phyloP scores from a whole-genome alignment of 1,284 basidiomycete genomes.

The Somion occarium region DNA sequence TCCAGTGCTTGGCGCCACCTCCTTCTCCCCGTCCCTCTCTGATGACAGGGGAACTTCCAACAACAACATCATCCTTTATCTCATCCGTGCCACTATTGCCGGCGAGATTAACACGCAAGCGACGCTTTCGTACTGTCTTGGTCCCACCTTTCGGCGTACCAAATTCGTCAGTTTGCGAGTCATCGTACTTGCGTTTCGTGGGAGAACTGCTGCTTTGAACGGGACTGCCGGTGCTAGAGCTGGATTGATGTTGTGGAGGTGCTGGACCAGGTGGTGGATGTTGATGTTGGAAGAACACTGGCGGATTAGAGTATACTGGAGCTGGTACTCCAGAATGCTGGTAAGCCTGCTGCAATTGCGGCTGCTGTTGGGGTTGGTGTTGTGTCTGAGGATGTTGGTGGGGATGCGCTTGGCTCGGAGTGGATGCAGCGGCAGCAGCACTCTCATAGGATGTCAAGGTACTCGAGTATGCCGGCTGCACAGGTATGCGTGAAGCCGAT shows the following conservation, averaged over 20 bases:
- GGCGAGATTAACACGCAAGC: background rate
- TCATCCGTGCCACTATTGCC: conserved; percentile 6
- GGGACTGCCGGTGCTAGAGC: background rate
- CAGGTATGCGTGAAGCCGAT: background rate
- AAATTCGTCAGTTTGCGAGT: background rate
- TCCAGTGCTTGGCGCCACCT: conserved; percentile 71
- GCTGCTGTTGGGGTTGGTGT: background rate
- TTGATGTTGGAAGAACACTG: background rate
- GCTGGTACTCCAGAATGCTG: background rate
- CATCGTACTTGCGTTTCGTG: background rate
- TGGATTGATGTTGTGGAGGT: background rate
- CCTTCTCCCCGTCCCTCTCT: conserved; percentile 20
- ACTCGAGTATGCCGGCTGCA: background rate
- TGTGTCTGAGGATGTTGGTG: background rate
- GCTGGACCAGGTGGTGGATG: background rate
- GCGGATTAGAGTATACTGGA: background rate
- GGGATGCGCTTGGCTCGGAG: background rate
- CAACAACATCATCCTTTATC: conserved; percentile 19
- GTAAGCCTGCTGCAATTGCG: background rate
- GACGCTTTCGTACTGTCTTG: conserved; percentile 2
- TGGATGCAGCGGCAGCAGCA: background rate
- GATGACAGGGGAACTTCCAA: conserved; percentile 8
- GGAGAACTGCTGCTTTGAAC: background rate
- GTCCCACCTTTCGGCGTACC: background rate
- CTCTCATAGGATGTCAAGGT: background rate